Evolutionary conservation across 352 stramenopile species (phyloP).

Genomic region (Ochromonadaceae sp.): DNA sequence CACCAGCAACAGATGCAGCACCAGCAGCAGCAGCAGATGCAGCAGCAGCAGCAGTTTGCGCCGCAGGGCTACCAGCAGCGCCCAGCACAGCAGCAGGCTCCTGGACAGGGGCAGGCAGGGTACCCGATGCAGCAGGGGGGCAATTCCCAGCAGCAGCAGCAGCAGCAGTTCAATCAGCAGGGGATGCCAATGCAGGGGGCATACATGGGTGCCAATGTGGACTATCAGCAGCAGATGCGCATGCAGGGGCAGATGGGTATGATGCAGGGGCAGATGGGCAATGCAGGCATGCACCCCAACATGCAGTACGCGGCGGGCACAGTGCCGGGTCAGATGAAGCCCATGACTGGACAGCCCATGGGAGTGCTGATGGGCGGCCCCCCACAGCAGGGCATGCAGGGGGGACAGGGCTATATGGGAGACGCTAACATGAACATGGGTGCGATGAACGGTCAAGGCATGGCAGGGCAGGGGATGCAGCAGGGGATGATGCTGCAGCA

Average conservation of each 20-base stretch:
- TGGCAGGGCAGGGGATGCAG: neutral
- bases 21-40: too few relatives aligned
- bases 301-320: neutral
- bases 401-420: neutral
- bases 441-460: neutral
- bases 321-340: neutral
- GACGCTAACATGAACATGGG: neutral
- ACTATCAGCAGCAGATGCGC: conserved; percentile 33
- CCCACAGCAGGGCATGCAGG: neutral
- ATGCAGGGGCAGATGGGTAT: conserved; percentile 36
- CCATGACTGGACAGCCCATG: neutral
- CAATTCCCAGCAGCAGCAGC: conserved; percentile 11
- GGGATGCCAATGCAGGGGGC: neutral
- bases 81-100: neutral
- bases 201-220: conserved; percentile 27
- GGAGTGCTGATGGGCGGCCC: neutral
- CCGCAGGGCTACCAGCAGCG: neutral
- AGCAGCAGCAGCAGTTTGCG: neutral
- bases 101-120: neutral
- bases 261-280: neutral
- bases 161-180: conserved; percentile 7
- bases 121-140: neutral
- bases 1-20: too few relatives aligned
- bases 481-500: neutral
- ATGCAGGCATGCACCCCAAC: neutral